Conservation (phyloP, 225 moss, liverwort and hornwort species). For the Polytrichum commune region DNA sequence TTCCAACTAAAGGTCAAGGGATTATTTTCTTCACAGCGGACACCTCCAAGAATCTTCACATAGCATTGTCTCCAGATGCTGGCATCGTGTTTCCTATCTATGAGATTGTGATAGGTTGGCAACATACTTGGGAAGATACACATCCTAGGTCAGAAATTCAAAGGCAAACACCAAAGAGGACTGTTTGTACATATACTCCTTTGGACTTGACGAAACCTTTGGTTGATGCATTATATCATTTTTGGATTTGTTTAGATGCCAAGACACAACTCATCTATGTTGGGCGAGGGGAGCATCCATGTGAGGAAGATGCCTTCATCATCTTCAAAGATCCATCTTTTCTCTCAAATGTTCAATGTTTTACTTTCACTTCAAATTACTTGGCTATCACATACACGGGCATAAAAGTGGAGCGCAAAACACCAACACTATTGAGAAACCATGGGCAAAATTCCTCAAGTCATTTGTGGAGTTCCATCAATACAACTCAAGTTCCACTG, state of each 20-base stretch:
- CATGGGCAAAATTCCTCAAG: too few relatives aligned
- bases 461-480: too few relatives aligned
- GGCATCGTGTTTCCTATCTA: not conserved
- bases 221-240: too few relatives aligned
- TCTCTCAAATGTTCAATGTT: not conserved
- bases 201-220: too few relatives aligned
- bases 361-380: not conserved
- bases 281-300: not conserved
- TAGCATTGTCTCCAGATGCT: not conserved
- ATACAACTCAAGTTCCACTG: too few relatives aligned
- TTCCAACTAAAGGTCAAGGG: constrained; percentile 4
- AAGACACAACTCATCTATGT: not conserved
- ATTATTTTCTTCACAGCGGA: too few relatives aligned
- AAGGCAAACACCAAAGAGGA: too few relatives aligned
- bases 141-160: too few relatives aligned
- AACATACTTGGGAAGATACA: not conserved
- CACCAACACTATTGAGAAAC: too few relatives aligned
- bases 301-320: constrained; percentile 1
- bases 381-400: not conserved
- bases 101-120: constrained; percentile 2
- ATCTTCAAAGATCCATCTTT: constrained; percentile 2
- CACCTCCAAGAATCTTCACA: not conserved
- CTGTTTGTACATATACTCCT: too few relatives aligned
- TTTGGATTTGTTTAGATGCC: not conserved
- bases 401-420: too few relatives aligned